Evolutionary conservation across 1,284 basidiomycete species (phyloP).

Genomic region (Moniliophthora roreri): DNA sequence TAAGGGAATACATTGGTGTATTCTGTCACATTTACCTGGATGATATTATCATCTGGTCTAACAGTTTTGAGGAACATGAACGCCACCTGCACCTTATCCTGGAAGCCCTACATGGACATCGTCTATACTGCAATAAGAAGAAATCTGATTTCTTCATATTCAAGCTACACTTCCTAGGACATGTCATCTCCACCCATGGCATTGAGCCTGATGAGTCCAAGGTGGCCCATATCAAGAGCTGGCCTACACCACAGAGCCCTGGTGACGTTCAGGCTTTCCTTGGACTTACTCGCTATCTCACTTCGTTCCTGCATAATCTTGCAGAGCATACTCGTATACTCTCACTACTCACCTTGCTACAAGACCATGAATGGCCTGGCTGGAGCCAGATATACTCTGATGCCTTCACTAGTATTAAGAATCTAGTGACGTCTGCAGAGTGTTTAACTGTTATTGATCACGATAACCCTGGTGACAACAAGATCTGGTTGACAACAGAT

Average conservation of each 20-base stretch:
- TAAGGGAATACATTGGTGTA: slow-evolving; percentile 19
- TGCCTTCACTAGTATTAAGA: slow-evolving; percentile 31
- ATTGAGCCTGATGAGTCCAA: slow-evolving; percentile 21
- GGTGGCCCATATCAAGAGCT: slow-evolving; percentile 14
- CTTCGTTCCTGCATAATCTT: slow-evolving; percentile 25
- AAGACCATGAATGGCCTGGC: slow-evolving; percentile 18
- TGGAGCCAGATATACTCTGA: slow-evolving; percentile 23
- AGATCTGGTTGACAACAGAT: slow-evolving; percentile 33
- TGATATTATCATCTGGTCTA: slow-evolving; percentile 39
- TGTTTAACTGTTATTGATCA: slow-evolving; percentile 27
- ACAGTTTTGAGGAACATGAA: slow-evolving; percentile 31
- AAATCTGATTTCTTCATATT: slow-evolving; percentile 21
- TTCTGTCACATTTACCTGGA: slow-evolving; percentile 22
- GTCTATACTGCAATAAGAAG: slow-evolving; percentile 27
- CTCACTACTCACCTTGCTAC: slow-evolving; percentile 25
- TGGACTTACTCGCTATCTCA: slow-evolving; percentile 31
- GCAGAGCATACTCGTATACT: slow-evolving; percentile 25
- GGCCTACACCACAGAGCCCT: slow-evolving; percentile 23
- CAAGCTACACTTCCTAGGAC: slow-evolving; percentile 26
- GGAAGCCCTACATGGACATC: slow-evolving; percentile 18
- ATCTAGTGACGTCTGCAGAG: slow-evolving; percentile 16
- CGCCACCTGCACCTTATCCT: slow-evolving; percentile 27
- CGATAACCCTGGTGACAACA: slow-evolving; percentile 22
- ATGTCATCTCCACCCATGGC: slow-evolving; percentile 25
- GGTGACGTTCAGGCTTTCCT: slow-evolving; percentile 28